These are phyloP conservation scores for Colletotrichum limetticola DNA, from an alignment of 2,329 filamentous ascomycete genomes.

Conservation along the genomic window DNA sequence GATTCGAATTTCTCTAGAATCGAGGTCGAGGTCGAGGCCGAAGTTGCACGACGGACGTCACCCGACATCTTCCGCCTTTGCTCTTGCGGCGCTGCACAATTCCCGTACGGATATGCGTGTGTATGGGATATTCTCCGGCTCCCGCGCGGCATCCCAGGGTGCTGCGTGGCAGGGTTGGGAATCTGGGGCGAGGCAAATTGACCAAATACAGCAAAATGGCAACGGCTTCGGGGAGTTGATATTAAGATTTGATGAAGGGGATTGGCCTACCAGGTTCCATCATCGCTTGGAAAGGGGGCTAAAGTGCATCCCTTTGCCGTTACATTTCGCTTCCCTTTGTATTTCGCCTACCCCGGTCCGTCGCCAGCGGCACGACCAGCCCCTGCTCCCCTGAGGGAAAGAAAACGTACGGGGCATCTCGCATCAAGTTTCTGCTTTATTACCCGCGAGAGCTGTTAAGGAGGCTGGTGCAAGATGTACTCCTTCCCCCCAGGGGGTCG, in stretches of 20 bases:
- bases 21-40: not conserved
- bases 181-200: conserved; percentile 13
- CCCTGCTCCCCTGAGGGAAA: not conserved
- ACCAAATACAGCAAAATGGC: not conserved
- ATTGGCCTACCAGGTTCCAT: conserved; percentile 4
- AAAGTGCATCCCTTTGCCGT: conserved; percentile 12
- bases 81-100: not conserved
- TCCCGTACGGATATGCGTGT: conserved; percentile 6
- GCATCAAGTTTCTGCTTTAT: conserved; percentile 16
- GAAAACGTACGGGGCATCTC: not conserved
- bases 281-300: conserved; percentile 15
- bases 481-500: conserved; percentile 15
- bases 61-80: not conserved
- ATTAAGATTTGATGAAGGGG: conserved; percentile 17
- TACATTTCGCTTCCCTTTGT: conserved; percentile 22
- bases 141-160: conserved; percentile 14
- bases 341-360: conserved; percentile 30
- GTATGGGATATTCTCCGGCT: conserved; percentile 22
- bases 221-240: not conserved
- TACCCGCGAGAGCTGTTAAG: not conserved
- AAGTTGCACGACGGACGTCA: conserved; percentile 18
- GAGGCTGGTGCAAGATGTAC: not conserved
- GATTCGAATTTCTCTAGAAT: not conserved
- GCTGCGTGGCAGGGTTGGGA: not conserved
- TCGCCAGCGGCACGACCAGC: conserved; percentile 2